Base-by-base conservation (phyloP, 2,329 filamentous ascomycete species). In the Talaromyces sp. region DNA sequence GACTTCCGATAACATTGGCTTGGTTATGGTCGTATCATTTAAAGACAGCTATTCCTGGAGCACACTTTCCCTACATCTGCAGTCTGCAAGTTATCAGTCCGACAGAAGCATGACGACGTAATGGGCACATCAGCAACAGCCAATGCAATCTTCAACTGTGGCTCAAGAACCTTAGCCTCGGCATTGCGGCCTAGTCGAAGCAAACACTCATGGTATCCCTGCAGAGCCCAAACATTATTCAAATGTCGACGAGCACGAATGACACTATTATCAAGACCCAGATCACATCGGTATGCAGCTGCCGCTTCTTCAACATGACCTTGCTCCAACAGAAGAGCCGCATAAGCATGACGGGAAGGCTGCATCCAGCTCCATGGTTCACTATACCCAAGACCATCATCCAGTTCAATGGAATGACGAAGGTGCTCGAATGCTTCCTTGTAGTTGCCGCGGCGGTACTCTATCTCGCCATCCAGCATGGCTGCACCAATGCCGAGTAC, bases 291-390 rank as follows among this genome's bases (percentile, higher is more conserved):
- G 57, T 89, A 89, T 1, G 85, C 79, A 1, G 65, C 75, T 2
- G 78, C 70, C 0, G 86, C 85, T 44, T 86, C 75, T 20, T 81
- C 76, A 0, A 82, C 73, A n/a, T 73, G 74, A 0, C 81, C 83
- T 63, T 88, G 86, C 64, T 91, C 88, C 11, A 89, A 75, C 27
- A 89, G 67, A 3, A 91, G 74, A 0, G 87, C 88, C 1, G 85
- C 87, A 46, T 86, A 86, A 0, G 87, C 87, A 67, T 91, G 88
- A 3, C 87, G 77, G 0, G 84, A 82, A 0, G 88, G 88, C 65
- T 89, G 86, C 87, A 91, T 90, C 87, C 88, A 91, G 0, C 86
- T 86, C 87, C 87, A 90, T 0, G 88, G 88, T 66, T 91, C 88
- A 44, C 87, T 85, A 55, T 89, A 91, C 0, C 83, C 84, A 24